phyloP scores from a whole-genome alignment of 2,329 filamentous ascomycete species.

The Parafenestella ontariensis region DNA sequence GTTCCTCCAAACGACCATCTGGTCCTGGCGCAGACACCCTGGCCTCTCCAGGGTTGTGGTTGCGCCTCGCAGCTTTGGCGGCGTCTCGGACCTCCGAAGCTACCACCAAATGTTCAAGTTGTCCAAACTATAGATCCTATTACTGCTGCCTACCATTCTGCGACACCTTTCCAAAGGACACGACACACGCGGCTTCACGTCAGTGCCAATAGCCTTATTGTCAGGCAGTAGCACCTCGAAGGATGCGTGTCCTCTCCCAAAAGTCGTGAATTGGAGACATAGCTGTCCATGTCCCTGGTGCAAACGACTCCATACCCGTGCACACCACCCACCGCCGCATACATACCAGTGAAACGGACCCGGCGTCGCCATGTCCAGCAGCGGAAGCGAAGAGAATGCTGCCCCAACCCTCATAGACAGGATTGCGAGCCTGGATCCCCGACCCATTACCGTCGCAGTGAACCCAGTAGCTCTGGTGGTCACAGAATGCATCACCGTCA shows the following conservation, averaged over 20 bases:
- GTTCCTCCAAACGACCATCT: slow-evolving; percentile 4
- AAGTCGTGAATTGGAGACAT: slow-evolving; percentile 35
- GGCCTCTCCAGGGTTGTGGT: not conserved
- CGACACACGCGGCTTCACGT: not conserved
- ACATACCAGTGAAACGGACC: slow-evolving; percentile 4
- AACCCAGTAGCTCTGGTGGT: slow-evolving; percentile 93
- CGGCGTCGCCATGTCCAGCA: slow-evolving; percentile 37
- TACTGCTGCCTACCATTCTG: not conserved
- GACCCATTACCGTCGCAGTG: slow-evolving; percentile 75
- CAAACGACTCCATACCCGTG: slow-evolving; percentile 23
- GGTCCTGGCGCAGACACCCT: slow-evolving; percentile 8
- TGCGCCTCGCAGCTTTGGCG: not conserved
- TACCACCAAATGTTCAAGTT: slow-evolving; percentile 16
- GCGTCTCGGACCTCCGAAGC: slow-evolving; percentile 17
- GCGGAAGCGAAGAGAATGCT: slow-evolving; percentile 29
- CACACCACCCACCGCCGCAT: slow-evolving; percentile 22
- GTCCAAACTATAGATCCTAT: not conserved
- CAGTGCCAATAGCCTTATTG: not conserved
- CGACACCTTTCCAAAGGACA: not conserved
- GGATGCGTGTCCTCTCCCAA: slow-evolving; percentile 35
- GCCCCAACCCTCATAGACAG: slow-evolving; percentile 34
- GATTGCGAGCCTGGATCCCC: slow-evolving; percentile 27
- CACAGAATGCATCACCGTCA: slow-evolving; percentile 98
- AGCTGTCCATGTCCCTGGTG: slow-evolving; percentile 28
- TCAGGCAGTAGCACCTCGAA: slow-evolving; percentile 19